Evolutionary conservation across 345 rosid genomes (phyloP).

Genomic region (Eutrema japonicum): DNA sequence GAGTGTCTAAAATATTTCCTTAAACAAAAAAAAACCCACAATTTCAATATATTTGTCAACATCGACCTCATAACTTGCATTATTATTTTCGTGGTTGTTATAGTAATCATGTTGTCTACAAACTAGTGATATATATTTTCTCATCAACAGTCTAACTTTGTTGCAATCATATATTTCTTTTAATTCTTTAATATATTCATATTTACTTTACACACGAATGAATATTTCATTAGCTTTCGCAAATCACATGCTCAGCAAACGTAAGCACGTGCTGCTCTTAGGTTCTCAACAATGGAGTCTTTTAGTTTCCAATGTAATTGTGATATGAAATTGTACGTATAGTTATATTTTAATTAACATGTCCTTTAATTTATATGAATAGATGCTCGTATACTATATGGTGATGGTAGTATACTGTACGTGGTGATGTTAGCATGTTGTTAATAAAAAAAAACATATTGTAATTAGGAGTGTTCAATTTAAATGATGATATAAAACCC

Average conservation of each 20-base stretch:
- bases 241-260: conserved; percentile 29
- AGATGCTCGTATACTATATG: background rate
- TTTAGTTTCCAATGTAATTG: background rate
- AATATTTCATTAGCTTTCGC: conserved; percentile 2
- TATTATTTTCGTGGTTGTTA: too few relatives aligned
- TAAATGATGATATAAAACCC: background rate
- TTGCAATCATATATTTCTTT: too few relatives aligned
- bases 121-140: too few relatives aligned
- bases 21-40: too few relatives aligned
- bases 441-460: too few relatives aligned
- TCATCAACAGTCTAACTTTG: too few relatives aligned
- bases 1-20: too few relatives aligned
- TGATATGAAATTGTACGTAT: background rate
- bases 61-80: too few relatives aligned
- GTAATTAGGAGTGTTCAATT: background rate
- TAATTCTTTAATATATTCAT: too few relatives aligned
- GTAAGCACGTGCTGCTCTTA: conserved; percentile 23
- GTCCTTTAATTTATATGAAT: background rate
- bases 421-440: too few relatives aligned
- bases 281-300: conserved; percentile 15
- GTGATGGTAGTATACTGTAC: background rate
- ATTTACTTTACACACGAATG: background rate
- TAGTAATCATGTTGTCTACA: too few relatives aligned
- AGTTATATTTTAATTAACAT: background rate
- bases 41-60: too few relatives aligned